These are phyloP conservation scores for Sophora flavescens DNA, from an alignment of 306 rosid species.

Conservation along the genomic window DNA sequence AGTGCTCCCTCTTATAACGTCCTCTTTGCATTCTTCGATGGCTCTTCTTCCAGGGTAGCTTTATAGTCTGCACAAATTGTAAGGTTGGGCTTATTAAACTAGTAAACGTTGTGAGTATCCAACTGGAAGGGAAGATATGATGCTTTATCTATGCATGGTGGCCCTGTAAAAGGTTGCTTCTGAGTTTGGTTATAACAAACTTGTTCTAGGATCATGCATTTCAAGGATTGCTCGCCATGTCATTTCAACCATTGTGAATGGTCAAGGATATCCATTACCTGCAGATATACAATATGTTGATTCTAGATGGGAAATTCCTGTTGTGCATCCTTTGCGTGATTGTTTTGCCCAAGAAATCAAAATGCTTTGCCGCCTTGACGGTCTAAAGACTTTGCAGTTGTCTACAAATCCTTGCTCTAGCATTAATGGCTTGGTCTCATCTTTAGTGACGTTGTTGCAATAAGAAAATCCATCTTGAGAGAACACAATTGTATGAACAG, in stretches of 20 bases:
- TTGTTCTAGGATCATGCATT: conserved; percentile 81
- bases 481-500: conserved; percentile 91
- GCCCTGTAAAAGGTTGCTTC: conserved; percentile 85
- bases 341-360: conserved; percentile 84
- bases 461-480: conserved; percentile 95
- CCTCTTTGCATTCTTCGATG: conserved; percentile 95
- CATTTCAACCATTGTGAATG: conserved; percentile 89
- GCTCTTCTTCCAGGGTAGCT: conserved; percentile 92
- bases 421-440: conserved; percentile 84
- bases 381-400: conserved; percentile 74
- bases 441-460: conserved; percentile 87
- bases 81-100: conserved; percentile 57
- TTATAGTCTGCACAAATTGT: conserved; percentile 62
- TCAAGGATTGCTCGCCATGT: conserved; percentile 91
- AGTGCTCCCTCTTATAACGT: conserved; percentile 87
- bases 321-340: conserved; percentile 90
- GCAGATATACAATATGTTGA: conserved; percentile 95
- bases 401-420: conserved; percentile 56
- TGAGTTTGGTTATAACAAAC: conserved; percentile 81
- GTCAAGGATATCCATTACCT: conserved; percentile 89
- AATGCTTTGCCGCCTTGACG: conserved; percentile 80
- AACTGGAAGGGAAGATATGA: conserved; percentile 88
- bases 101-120: conserved; percentile 59
- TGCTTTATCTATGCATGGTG: conserved; percentile 73
- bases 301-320: conserved; percentile 84